Base-by-base conservation (phyloP, 2,329 filamentous ascomycete genomes). In the Alternaria triticina region DNA sequence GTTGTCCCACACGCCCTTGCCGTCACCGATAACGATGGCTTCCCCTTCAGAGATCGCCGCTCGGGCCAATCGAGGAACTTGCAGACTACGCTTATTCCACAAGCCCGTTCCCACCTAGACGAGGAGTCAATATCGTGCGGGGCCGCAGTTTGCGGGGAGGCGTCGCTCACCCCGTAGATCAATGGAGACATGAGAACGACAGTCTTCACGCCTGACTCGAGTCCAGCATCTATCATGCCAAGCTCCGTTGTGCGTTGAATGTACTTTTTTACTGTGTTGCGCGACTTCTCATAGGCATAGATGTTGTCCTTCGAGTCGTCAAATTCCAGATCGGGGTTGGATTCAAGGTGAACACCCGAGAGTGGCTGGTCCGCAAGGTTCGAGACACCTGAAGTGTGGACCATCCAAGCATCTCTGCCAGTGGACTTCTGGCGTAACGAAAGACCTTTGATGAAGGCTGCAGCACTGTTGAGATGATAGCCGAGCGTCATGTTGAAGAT, bases 41-140 rank as follows among this genome's bases (percentile, higher is more conserved):
- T 55, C 36, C 20, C 52, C 52, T 45, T 55, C 52, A 13, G 52
- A 17, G n/a, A 55, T 45, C 25, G 52, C 52, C 52, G 52, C 52
- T 30, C 27, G 40, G 52, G 23, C 52, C 52, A 55, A 55, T 6
- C 52, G 52, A 15, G 52, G 40, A 40, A 55, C 40, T 55, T 55
- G 52, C 40, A 55, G 36, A 55, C 40, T 55, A 33, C 52, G 52
- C 52, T 55, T 55, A 40, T 55, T 55, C 40, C 36, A 55, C n/a
- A 55, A 55, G 23, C 25, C 52, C 10, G 40, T 46, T 40, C 52
- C 52, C 33, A 45, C 23, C 40, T 55, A 25, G 23, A 25, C 23
- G 6, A 44, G 10, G 6, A 46, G 23, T 55, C 20, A 45, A n/a
- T 44, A 46, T 15, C 17, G 17, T 28, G 40, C n/a, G 40, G 40